Base-by-base conservation (phyloP, 768 basidiomycete species). In the Naganishia antarctica region DNA sequence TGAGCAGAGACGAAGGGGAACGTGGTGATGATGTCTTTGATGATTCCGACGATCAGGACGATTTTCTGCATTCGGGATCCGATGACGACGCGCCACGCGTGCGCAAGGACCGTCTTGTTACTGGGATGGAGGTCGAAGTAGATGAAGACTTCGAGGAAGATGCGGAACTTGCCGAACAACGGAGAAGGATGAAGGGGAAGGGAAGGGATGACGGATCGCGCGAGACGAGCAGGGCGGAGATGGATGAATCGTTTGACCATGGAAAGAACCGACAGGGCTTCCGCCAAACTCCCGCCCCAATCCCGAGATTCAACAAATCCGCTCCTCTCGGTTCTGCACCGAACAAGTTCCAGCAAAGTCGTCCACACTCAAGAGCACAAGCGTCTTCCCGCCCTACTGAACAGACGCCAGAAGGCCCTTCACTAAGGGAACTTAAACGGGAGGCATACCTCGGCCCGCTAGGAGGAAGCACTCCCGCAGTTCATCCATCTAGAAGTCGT, bases 1-100 rank as follows among this genome's bases (percentile, higher is more conserved):
- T 21, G 49, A 68, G 18, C 4, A 41, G 43, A 47, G 60, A 34
- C 43, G 18, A 16, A 51, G 49, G 26, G 48, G 60, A 73, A 37
- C 8, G 34, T 7, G 34, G 15, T 15, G 7, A 7, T n/a, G 69
- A 76, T 18, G 66, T 69, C 48, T 63, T 80, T 84, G 18, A 87
- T 57, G 84, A 88, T 53, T 81, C 87, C 18, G 83, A 81, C 60
- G 82, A 79, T 62, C n/a, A n/a, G n/a, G n/a, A n/a, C n/a, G 78
- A 83, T 21, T 21, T 32, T 15, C 21, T 45, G 40, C n/a, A 7
- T 31, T 45, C n/a, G 34, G 34, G 34, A 37, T 37, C 34, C 34
- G 34, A 37, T 7, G 34, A 7, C 15, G 34, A 15, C 34, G 34
- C n/a, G n/a, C n/a, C n/a, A n/a, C n/a, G n/a, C n/a, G n/a, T n/a